A percentile compares a stretch with the other conserved stretches of the same genome.
Evolutionary conservation across 176 grass and related monocot genomes (phyloP).

Genomic region (Melocanna baccifera): DNA sequence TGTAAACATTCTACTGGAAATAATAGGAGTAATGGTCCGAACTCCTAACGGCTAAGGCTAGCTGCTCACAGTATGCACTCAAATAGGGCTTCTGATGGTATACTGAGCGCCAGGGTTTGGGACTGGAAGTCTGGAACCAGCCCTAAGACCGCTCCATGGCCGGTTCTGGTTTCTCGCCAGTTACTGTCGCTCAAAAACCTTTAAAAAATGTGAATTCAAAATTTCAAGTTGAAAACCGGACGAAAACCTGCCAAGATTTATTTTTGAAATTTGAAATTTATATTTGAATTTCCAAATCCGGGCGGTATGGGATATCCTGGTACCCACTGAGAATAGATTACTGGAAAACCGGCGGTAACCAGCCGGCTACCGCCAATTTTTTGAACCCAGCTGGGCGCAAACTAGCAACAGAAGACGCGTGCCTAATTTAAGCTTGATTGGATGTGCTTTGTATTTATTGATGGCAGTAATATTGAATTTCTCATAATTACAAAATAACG

Average conservation of each 20-base stretch:
- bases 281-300: background rate
- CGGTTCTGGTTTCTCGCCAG: background rate
- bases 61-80: background rate
- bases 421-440: background rate
- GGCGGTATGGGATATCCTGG: background rate
- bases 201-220: conserved; percentile 1
- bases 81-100: background rate
- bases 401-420: background rate
- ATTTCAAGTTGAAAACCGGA: background rate
- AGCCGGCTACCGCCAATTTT: background rate
- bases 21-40: background rate
- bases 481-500: conserved; percentile 12
- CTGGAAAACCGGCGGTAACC: background rate
- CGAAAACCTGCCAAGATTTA: background rate
- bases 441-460: background rate
- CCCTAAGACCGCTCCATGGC: background rate
- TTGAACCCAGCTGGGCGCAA: background rate
- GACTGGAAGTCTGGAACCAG: background rate
- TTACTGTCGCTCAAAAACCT: background rate
- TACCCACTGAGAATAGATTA: background rate
- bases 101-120: background rate
- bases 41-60: background rate
- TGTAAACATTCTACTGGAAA: conserved; percentile 9
- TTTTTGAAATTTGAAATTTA: background rate
- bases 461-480: background rate